These are phyloP conservation scores for Nepenthes mirabilis DNA, from an alignment of 148 eudicot species.

Conservation along the genomic window DNA sequence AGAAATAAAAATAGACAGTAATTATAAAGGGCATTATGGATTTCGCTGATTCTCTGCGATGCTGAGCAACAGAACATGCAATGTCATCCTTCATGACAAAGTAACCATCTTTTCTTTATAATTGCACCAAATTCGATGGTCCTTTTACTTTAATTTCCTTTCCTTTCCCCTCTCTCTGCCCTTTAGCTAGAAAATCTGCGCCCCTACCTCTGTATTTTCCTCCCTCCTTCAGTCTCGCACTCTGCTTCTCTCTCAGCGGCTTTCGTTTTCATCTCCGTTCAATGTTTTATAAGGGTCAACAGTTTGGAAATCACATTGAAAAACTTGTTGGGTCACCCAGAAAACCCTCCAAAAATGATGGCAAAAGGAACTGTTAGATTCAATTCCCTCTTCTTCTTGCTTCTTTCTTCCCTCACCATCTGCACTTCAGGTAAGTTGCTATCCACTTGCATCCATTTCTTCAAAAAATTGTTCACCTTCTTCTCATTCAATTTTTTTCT, in stretches of 20 bases:
- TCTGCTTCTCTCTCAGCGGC: constrained; percentile 2
- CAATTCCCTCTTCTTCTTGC: constrained; percentile 18
- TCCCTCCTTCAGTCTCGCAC: not conserved
- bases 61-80: too few species aligned
- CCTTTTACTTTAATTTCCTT: constrained; percentile 22
- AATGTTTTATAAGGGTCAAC: constrained; percentile 11
- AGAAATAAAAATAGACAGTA: too few species aligned
- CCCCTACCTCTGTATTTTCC: too few species aligned
- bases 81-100: too few species aligned
- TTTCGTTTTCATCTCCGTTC: constrained; percentile 11
- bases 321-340: constrained; percentile 13
- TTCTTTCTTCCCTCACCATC: constrained; percentile 20
- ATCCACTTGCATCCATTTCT: not conserved
- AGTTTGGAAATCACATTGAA: constrained; percentile 9
- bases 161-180: constrained; percentile 8
- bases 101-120: not conserved
- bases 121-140: constrained; percentile 14
- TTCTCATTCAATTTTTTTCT: too few species aligned
- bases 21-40: too few species aligned
- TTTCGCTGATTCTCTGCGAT: too few species aligned
- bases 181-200: not conserved
- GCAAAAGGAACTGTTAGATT: constrained; percentile 17
- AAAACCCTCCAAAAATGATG: constrained; percentile 24
- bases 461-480: not conserved
- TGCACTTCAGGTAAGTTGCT: constrained; percentile 36